phyloP scores from a whole-genome alignment of 371 early-diverging fungal genomes.

The Mortierella sp. region DNA sequence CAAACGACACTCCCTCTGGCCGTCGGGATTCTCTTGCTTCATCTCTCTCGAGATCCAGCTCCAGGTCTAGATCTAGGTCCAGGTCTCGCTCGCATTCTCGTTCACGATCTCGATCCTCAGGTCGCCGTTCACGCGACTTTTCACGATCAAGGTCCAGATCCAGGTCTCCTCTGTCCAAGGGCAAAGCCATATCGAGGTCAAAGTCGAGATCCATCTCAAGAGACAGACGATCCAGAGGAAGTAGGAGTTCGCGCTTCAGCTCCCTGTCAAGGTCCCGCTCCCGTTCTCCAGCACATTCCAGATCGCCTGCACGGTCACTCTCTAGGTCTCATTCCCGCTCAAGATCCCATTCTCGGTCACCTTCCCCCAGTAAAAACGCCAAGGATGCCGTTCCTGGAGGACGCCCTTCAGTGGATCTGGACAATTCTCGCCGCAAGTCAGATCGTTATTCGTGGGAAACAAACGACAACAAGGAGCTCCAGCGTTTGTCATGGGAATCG shows the following conservation, averaged over 20 bases:
- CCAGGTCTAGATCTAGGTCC: constrained; percentile 36
- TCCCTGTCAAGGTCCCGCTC: constrained; percentile 16
- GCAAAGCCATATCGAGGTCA: constrained; percentile 11
- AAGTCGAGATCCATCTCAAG: constrained; percentile 11
- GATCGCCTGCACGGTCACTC: constrained; percentile 17
- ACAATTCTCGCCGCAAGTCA: constrained; percentile 2
- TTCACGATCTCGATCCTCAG: constrained; percentile 4
- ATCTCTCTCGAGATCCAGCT: constrained; percentile 25
- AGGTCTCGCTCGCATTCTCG: constrained; percentile 15
- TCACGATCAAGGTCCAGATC: constrained; percentile 35
- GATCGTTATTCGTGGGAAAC: constrained; percentile 9
- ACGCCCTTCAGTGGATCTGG: neutral
- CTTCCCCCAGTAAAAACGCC: neutral
- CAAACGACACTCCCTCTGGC: neutral
- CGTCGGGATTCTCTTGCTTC: constrained; percentile 41
- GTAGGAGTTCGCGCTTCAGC: neutral
- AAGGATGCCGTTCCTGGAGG: neutral
- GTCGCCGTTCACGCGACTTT: constrained; percentile 3
- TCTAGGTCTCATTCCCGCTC: neutral
- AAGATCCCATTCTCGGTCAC: constrained; percentile 1
- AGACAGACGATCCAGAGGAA: constrained; percentile 1
- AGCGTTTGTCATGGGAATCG: neutral
- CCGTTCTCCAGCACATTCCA: constrained; percentile 24
- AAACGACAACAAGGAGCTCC: neutral
- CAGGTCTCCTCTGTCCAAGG: constrained; percentile 8